Evolutionary conservation across 192 early-diverging fungal genomes (phyloP), one percentile per base, ranked within the genome.

Genomic region (Mortierella alpina): DNA sequence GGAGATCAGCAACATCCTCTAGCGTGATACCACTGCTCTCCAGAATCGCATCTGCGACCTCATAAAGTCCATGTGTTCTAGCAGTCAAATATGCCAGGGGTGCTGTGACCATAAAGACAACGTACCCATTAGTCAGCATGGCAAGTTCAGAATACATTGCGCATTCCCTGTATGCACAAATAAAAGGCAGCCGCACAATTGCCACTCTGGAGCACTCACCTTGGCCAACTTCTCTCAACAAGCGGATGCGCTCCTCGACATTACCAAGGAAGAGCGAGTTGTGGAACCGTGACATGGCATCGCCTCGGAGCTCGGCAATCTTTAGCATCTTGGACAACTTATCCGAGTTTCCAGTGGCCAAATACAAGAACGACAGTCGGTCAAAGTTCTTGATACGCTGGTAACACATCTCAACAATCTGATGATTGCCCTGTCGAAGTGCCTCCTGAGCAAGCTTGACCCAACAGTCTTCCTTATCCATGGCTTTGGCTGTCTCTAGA

Each of bases 271-370:
- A 96, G 14, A 98, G 79, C 7, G 97, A 89, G 72, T 97, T 96
- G 71, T 99, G 97, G 83, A 96, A 95, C 40, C 95, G 93, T 42
- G 95, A 92, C 93, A 96, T 94, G 60, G 86, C 70, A 75, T 98
- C 94, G 41, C 92, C 90, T 41, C 95, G 88, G 52, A 92, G 88
- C 73, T 96, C 91, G 1, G 97, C 92, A 78, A 98, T 98, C 85
- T 96, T 96, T 63, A 95, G 87, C 97, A 98, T 98, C 86, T 95
- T 96, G 65, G 84, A 88, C 60, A 98, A 84, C 84, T 99, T 98
- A 22, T 97, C 96, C 1, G 82, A 83, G 82, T 96, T 97, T 41
- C 98, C 98, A 10, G 94, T 96, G 63, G 94, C 90, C 52, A 97
- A 86, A 84, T 99, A 99, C 62, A 98, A 86, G 88, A 99, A 97